A percentile compares a stretch with the other conserved stretches of the same genome.
Conservation (phyloP, 2,329 filamentous ascomycete genomes). For the Scorias spongiosa region DNA sequence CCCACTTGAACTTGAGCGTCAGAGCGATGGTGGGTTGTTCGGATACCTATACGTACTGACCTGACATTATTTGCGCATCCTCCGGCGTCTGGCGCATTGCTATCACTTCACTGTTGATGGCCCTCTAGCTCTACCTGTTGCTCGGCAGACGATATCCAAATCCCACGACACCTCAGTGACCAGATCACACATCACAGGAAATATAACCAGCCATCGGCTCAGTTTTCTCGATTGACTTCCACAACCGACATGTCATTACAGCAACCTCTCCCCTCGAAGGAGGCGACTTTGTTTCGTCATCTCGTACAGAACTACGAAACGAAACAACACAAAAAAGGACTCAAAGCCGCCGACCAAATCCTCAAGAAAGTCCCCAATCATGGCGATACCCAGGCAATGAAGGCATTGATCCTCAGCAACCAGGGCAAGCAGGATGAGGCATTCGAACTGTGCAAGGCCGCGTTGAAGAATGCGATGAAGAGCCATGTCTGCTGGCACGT, state of each 20-base stretch:
- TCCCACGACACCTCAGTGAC: too few species aligned
- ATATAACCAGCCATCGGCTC: too few species aligned
- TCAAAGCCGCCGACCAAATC: conserved; percentile 94
- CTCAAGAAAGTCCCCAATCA: conserved; percentile 88
- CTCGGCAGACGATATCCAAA: neutral
- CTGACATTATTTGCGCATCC: neutral
- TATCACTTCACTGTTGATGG: neutral
- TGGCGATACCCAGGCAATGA: conserved; percentile 98
- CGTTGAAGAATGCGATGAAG: conserved; percentile 92
- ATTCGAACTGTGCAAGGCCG: conserved; percentile 81
- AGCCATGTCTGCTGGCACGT: conserved; percentile 99
- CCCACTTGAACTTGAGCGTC: too few species aligned
- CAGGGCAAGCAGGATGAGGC: conserved; percentile 88
- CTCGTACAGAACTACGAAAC: conserved; percentile 94
- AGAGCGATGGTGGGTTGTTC: too few species aligned
- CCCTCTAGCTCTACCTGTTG: neutral
- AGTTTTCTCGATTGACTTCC: neutral
- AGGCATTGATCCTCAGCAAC: conserved; percentile 87
- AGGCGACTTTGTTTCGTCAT: conserved; percentile 84
- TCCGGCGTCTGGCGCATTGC: neutral
- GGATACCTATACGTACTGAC: too few species aligned
- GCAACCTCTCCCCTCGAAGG: conserved; percentile 64
- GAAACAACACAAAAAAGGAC: conserved; percentile 92
- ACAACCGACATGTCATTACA: conserved; percentile 41
- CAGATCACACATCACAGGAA: too few species aligned